Evolutionary conservation across 129 eudicot genomes (phyloP).

Genomic region (Heracleum sosnowskyi): DNA sequence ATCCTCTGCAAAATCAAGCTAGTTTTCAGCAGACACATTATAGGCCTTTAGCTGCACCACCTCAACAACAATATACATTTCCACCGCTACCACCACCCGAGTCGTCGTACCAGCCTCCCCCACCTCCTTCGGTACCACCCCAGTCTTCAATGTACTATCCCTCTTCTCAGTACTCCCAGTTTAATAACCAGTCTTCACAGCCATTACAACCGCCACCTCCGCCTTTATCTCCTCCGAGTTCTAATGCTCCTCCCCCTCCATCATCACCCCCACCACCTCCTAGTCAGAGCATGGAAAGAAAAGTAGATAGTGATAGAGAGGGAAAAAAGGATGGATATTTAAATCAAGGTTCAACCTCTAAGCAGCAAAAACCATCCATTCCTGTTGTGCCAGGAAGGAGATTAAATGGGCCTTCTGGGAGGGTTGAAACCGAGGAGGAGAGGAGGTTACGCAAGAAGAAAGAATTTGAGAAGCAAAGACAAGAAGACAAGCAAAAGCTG

Average conservation of each 20-base stretch:
- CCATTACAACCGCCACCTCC: conserved; percentile 36
- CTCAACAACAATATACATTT: conserved; percentile 39
- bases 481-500: conserved; percentile 58
- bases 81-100: conserved; percentile 55
- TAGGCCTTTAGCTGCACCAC: conserved; percentile 23
- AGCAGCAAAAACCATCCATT: conserved; percentile 39
- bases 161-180: conserved; percentile 53
- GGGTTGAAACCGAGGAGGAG: conserved; percentile 74
- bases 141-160: conserved; percentile 42
- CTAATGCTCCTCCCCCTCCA: conserved; percentile 51
- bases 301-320: conserved; percentile 20
- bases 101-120: conserved; percentile 49
- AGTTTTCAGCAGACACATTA: conserved; percentile 17
- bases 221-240: conserved; percentile 45
- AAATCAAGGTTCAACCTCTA: conserved; percentile 22
- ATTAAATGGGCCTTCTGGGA: conserved; percentile 34
- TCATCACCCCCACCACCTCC: conserved; percentile 71
- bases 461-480: conserved; percentile 69
- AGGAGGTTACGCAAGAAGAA: conserved; percentile 70
- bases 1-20: conserved; percentile 11
- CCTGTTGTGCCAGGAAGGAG: conserved; percentile 42
- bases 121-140: conserved; percentile 34
- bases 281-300: conserved; percentile 29
- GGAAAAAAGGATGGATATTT: conserved; percentile 19
- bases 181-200: conserved; percentile 26